phyloP scores from a whole-genome alignment of 495 filamentous ascomycete genomes.

The Aspergillus heteromorphus region DNA sequence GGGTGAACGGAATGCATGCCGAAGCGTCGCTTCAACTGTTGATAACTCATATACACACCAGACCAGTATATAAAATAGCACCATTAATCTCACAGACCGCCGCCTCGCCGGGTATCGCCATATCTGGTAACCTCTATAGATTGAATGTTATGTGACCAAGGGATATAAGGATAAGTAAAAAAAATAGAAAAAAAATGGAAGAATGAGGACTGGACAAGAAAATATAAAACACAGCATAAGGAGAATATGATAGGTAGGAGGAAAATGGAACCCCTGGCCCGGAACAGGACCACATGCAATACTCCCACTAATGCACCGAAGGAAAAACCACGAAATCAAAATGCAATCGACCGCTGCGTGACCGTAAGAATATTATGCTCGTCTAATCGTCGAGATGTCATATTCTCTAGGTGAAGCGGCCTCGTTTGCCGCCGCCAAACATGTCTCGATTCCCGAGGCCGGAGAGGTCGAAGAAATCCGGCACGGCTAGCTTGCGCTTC shows the following conservation, averaged over 20 bases:
- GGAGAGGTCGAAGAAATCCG: conserved; percentile 80
- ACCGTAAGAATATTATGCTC: conserved; percentile 35
- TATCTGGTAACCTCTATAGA: conserved; percentile 38
- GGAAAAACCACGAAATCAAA: conserved; percentile 16
- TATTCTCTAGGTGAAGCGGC: conserved; percentile 55
- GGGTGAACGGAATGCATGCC: neutral
- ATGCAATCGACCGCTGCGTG: conserved; percentile 29
- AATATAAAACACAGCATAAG: conserved; percentile 5
- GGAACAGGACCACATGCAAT: conserved; percentile 29
- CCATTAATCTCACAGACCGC: conserved; percentile 26
- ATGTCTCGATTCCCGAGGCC: conserved; percentile 61
- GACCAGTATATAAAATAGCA: conserved; percentile 7
- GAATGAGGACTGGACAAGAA: too few relatives aligned
- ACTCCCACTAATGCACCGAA: conserved; percentile 41
- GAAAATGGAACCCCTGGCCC: conserved; percentile 12
- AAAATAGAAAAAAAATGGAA: conserved; percentile 8
- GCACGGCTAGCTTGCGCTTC: conserved; percentile 71
- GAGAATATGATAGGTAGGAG: conserved; percentile 12
- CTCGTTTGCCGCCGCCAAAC: conserved; percentile 65
- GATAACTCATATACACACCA: neutral
- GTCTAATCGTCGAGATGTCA: conserved; percentile 35
- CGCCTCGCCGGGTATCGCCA: conserved; percentile 40
- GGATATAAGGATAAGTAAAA: conserved; percentile 3
- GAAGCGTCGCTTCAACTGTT: neutral
- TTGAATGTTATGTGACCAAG: conserved; percentile 16